Evolutionary conservation across 768 basidiomycete species (phyloP).

Genomic region (Leucosporidium creatinivorum): DNA sequence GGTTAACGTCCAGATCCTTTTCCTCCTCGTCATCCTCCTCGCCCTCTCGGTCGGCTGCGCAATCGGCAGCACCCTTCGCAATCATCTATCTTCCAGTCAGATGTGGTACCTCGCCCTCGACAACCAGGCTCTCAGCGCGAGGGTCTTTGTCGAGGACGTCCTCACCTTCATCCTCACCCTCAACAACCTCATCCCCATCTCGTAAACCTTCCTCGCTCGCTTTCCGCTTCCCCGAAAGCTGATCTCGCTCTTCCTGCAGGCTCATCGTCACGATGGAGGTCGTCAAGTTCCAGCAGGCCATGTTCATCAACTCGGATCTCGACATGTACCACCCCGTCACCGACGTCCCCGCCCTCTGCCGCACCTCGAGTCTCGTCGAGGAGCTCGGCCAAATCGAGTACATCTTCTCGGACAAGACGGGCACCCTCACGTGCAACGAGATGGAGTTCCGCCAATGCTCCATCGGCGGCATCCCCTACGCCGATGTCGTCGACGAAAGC

Average conservation of each 20-base stretch:
- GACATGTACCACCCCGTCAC: conserved; percentile 97
- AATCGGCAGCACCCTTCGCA: conserved; percentile 80
- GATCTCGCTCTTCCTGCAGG: conserved; percentile 30
- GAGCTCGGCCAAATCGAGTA: conserved; percentile 98
- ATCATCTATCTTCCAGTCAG: conserved; percentile 77
- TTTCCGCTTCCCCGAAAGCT: not conserved
- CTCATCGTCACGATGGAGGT: conserved; percentile 99
- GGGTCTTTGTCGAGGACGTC: conserved; percentile 85
- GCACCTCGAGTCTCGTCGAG: conserved; percentile 96
- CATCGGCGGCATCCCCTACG: conserved; percentile 80
- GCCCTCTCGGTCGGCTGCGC: conserved; percentile 84
- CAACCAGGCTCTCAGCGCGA: conserved; percentile 46
- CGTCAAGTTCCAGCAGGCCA: conserved; percentile 96
- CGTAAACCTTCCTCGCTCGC: conserved; percentile 41
- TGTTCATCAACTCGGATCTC: conserved; percentile 78
- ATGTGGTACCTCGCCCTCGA: conserved; percentile 85
- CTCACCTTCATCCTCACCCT: conserved; percentile 81
- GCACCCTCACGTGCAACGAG: conserved; percentile 91
- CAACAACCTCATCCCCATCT: conserved; percentile 98
- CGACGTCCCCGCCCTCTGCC: conserved; percentile 91
- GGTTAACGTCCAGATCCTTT: conserved; percentile 93
- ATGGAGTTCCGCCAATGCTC: conserved; percentile 94
- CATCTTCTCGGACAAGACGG: conserved; percentile 90
- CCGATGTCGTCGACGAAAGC: conserved; percentile 81
- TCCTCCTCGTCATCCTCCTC: conserved; percentile 79